Percentiles rank a stretch among this genome's conserved stretches.
Conservation (phyloP, 805 yeast species). For the Candida cerambycidarum region DNA sequence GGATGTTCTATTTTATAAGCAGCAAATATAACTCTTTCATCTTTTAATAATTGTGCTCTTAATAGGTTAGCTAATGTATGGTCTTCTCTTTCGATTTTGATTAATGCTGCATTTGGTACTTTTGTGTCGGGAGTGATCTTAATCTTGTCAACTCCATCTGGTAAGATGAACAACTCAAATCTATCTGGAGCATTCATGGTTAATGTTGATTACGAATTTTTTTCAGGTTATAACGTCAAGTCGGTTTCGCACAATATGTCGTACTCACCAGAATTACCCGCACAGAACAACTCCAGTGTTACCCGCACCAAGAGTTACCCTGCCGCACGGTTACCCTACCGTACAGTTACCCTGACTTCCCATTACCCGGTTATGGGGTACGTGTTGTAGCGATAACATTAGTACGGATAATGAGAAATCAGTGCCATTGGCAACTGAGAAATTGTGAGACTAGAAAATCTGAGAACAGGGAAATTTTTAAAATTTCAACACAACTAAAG, state of each 20-base stretch:
- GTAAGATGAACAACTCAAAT: constrained; percentile 91
- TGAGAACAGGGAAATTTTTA: constrained; percentile 8
- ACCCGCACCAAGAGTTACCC: too few species aligned
- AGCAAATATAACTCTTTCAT: constrained; percentile 87
- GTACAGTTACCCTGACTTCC: neutral
- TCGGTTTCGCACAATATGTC: neutral
- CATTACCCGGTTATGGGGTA: constrained; percentile 7
- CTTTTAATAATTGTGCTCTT: constrained; percentile 81
- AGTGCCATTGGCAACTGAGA: constrained; percentile 5
- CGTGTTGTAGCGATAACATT: constrained; percentile 1
- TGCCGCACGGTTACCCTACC: neutral
- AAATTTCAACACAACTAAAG: constrained; percentile 4
- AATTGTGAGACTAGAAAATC: constrained; percentile 4
- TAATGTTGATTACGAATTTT: neutral
- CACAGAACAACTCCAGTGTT: too few species aligned
- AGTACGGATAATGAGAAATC: neutral
- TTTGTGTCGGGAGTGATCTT: constrained; percentile 90
- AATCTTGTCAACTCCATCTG: constrained; percentile 95
- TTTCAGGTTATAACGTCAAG: neutral
- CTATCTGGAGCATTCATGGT: constrained; percentile 98
- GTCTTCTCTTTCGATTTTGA: constrained; percentile 95
- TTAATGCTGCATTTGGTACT: constrained; percentile 90
- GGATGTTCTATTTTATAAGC: constrained; percentile 99
- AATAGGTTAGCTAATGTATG: constrained; percentile 93
- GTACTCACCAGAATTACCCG: too few species aligned